Evolutionary conservation across 2,329 filamentous ascomycete genomes (phyloP), one percentile per base, ranked within the genome.

Genomic region (Paecilomyces niveus): DNA sequence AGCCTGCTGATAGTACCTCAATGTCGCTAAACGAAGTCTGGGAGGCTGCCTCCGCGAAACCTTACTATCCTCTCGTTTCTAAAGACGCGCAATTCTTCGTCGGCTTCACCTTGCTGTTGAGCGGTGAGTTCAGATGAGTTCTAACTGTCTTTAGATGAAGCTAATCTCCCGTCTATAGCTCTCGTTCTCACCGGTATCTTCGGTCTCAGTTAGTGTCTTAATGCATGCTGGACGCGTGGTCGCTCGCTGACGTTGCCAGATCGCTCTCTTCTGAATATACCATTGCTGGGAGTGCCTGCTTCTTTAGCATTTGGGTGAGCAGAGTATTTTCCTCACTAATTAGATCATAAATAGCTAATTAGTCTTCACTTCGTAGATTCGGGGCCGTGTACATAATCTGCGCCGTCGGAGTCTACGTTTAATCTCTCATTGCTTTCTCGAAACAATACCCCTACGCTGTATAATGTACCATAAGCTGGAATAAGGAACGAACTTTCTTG

Each of bases 321-420:
- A 52, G 59, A 22, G 54, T 53, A 56, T 54, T n/a, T 8, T 15
- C 5, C 54, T 49, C 54, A 54, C 59, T 57, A 24, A 50, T 54
- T 35, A 52, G 26, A 29, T 29, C 5, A 29, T 52, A 51, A 50
- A 51, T 53, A 52, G 61, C 50, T 66, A 59, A 64, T 56, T 21
- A 33, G 51, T 58, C 32, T 61, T 49, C 63, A 2, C n/a, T 21
- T 5, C 26, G 45, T 70, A 97, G 93, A 55, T 89, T 96, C 75
- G 94, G 94, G 67, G 88, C 93, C 55, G 92, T 99, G 53, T 97
- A 94, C 79, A 96, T 97, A 89, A 97, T 99, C 78, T 99, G 94
- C 78, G 94, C 92, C 61, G 94, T 94, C 73, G 94, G 94, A 74
- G 94, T 99, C 72, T 97, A 99, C 86, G 91, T 99, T 75, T 99